Percentiles rank a stretch among this genome's conserved stretches.
These are phyloP conservation scores for Lodderomyces jiufengensis DNA, from an alignment of 1,139 yeast species.

Conservation along the genomic window DNA sequence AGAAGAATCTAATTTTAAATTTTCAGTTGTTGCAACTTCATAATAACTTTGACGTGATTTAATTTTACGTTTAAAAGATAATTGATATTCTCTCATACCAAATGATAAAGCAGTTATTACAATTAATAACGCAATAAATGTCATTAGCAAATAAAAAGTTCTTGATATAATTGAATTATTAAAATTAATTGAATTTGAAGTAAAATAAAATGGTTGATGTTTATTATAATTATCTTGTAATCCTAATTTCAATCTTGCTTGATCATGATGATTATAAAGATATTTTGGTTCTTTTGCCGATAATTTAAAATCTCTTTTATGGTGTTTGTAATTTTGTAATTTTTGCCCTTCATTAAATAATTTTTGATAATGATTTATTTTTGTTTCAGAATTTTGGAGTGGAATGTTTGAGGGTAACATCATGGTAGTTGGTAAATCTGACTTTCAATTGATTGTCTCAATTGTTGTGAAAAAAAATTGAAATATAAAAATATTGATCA, in stretches of 20 bases:
- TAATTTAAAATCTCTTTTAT: conserved; percentile 3
- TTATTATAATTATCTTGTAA: not conserved
- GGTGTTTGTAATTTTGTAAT: not conserved
- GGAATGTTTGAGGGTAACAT: too few species aligned
- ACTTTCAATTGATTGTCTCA: too few species aligned
- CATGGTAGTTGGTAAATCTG: too few species aligned
- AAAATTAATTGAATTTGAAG: conserved; percentile 6
- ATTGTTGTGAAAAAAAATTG: too few species aligned
- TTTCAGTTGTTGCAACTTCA: conserved; percentile 10
- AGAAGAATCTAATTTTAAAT: conserved; percentile 3
- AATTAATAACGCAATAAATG: conserved; percentile 21
- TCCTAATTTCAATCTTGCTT: conserved; percentile 12
- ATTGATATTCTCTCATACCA: conserved; percentile 26
- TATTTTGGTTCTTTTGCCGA: conserved; percentile 10
- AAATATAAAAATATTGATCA: too few species aligned
- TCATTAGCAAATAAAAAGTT: conserved; percentile 26
- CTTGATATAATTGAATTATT: conserved; percentile 18
- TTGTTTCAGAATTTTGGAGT: not conserved
- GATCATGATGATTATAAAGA: conserved; percentile 9
- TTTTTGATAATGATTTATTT: not conserved
- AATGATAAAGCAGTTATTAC: conserved; percentile 22
- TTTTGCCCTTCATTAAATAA: not conserved
- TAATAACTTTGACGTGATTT: not conserved
- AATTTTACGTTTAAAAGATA: conserved; percentile 15
- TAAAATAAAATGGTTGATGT: not conserved